Base-by-base conservation (phyloP, 1,284 basidiomycete genomes). In the Naganishia sp. region DNA sequence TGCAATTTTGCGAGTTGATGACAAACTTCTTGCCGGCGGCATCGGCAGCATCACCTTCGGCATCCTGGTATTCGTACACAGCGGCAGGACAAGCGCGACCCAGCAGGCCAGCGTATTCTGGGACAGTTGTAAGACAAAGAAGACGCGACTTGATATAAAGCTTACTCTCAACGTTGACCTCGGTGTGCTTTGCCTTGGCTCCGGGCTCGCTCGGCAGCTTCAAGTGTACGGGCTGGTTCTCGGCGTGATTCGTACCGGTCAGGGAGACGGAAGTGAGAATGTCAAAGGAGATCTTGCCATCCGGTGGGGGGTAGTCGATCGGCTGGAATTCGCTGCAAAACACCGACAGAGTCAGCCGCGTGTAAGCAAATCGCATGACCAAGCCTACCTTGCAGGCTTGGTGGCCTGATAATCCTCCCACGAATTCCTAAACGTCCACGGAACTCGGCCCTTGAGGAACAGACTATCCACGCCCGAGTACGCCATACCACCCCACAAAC, bases 201-300 rank as follows among this genome's bases (percentile, higher is more conserved):
- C 85, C 85, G 3, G 79, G 73, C 64, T 83, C 81, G 69, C 77
- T 66, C 6, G 82, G 84, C 28, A 93, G 85, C 45, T 88, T 85
- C 52, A 99, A 82, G 80, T 99, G 95, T 11, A 93, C 83, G 0
- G 90, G 93, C 80, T 98, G 93, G 79, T 97, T 93, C 78, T 99
- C 95, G 18, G 91, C 88, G 76, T 99, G 96, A 79, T 97, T 97
- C 31, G 96, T 99, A 1, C 92, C 92, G 2, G 95, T 98, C 57
- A 97, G 84, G 6, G 90, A 85, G 43, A 99, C 86, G 39, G 90
- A 90, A 0, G 93, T 98, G 75, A 99, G 84, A 70, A 99, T 84
- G 78, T 99, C 95, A 48, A 96, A 98, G 7, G 92, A 94, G 18
- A 99, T 83, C 44, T 94, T 91, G 10, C 94, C 87, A 76, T 97